Percentiles rank a stretch among this genome's conserved stretches.
phyloP scores from a whole-genome alignment of 805 yeast species.

The Cyberlindnera mississippiensis region DNA sequence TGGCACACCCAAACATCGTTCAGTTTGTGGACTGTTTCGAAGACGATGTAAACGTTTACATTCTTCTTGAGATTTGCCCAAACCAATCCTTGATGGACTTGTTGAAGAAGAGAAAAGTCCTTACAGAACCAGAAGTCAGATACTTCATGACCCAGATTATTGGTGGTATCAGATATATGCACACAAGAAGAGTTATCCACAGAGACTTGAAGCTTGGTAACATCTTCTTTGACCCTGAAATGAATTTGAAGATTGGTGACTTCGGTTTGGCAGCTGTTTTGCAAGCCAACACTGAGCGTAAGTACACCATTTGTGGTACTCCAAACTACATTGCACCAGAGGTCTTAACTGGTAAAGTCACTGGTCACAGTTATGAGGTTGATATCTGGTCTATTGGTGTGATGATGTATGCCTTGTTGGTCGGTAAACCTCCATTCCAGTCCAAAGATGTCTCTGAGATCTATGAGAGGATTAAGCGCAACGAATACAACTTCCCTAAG shows the following conservation, averaged over 20 bases:
- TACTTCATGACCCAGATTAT: constrained; percentile 86
- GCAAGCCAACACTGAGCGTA: constrained; percentile 64
- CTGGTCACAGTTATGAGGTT: constrained; percentile 91
- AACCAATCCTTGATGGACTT: constrained; percentile 93
- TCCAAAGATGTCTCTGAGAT: constrained; percentile 90
- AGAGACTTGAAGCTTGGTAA: constrained; percentile 95
- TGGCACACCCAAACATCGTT: constrained; percentile 86
- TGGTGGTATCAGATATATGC: constrained; percentile 93
- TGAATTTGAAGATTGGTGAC: constrained; percentile 96
- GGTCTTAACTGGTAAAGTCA: constrained; percentile 79
- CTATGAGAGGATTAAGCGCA: constrained; percentile 84
- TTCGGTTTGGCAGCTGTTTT: constrained; percentile 98
- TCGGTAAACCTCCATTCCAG: constrained; percentile 98
- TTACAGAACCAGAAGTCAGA: constrained; percentile 90
- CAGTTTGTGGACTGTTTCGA: constrained; percentile 95
- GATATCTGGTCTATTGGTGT: constrained; percentile 98
- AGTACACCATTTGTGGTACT: constrained; percentile 95
- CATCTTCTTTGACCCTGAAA: constrained; percentile 87
- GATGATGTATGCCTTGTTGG: constrained; percentile 87
- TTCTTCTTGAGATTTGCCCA: constrained; percentile 90
- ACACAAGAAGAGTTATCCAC: constrained; percentile 87
- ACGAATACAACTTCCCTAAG: constrained; percentile 76
- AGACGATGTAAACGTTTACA: constrained; percentile 91
- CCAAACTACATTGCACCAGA: constrained; percentile 99
- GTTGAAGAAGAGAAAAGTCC: constrained; percentile 74